A percentile compares a stretch with the other conserved stretches of the same genome.
phyloP scores from a whole-genome alignment of 1,139 yeast species.

The Eremothecium sinecaudum region DNA sequence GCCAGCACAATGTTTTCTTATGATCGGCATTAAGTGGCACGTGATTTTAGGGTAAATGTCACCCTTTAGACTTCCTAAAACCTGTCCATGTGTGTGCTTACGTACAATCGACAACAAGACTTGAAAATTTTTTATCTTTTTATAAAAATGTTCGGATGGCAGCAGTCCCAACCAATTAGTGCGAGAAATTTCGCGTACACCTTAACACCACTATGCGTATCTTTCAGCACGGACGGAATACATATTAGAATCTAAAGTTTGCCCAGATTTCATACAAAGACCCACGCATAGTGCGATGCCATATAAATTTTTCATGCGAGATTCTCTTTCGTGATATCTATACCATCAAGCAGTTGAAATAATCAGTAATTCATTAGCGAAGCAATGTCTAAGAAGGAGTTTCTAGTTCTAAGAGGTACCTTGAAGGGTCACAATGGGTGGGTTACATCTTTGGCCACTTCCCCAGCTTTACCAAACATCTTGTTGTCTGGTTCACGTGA shows the following conservation, averaged over 20 bases:
- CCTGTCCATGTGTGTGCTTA: too few species aligned
- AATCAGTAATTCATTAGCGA: too few species aligned
- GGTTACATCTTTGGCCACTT: conserved; percentile 98
- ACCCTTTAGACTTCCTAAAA: too few species aligned
- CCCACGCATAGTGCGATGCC: conserved; percentile 1
- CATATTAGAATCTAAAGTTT: conserved; percentile 1
- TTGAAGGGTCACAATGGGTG: conserved; percentile 90
- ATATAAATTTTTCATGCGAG: conserved; percentile 6
- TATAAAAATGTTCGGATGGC: conserved; percentile 12
- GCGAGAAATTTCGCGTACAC: conserved; percentile 17
- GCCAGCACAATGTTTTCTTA: too few species aligned
- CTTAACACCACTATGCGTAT: conserved; percentile 17
- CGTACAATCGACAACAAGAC: too few species aligned
- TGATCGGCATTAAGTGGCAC: too few species aligned
- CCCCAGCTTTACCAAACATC: conserved; percentile 97
- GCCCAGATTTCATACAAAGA: background rate
- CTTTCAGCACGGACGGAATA: conserved; percentile 17
- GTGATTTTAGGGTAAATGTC: too few species aligned
- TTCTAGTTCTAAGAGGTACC: conserved; percentile 99
- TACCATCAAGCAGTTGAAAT: too few species aligned
- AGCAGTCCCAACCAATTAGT: conserved; percentile 10
- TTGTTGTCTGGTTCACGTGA: conserved; percentile 98
- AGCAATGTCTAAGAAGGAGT: conserved; percentile 38
- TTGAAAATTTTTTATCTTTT: background rate
- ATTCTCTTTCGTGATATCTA: too few species aligned